Evolutionary conservation across 1,139 yeast species (phyloP).

Genomic region (Kodamaea plutei): DNA sequence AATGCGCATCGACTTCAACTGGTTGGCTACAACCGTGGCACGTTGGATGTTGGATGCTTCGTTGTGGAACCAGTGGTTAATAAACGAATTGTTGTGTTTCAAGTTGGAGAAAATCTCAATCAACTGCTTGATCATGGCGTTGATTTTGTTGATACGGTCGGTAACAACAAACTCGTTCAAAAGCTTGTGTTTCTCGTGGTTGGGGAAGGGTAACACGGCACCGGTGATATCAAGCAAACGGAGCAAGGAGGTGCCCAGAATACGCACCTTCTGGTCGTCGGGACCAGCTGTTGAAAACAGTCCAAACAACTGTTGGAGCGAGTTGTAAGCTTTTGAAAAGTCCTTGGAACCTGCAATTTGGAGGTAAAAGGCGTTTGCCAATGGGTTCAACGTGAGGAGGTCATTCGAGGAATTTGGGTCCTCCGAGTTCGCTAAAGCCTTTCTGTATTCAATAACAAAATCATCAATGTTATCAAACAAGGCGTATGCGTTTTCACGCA

Average conservation of each 20-base stretch:
- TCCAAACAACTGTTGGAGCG: conserved; percentile 32
- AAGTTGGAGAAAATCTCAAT: conserved; percentile 32
- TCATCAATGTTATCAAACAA: conserved; percentile 40
- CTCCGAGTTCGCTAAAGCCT: conserved; percentile 17
- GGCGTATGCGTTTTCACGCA: conserved; percentile 21
- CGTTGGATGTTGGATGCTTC: conserved; percentile 52
- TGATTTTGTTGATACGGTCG: conserved; percentile 33
- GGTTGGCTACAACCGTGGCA: conserved; percentile 57
- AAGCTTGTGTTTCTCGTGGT: conserved; percentile 40
- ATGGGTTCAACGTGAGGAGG: conserved; percentile 53
- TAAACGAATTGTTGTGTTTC: conserved; percentile 29
- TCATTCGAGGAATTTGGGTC: conserved; percentile 16
- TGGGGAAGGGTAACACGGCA: conserved; percentile 59
- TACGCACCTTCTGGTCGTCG: conserved; percentile 10
- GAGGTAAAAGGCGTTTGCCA: conserved; percentile 55
- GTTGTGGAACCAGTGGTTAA: conserved; percentile 46
- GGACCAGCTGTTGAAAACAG: conserved; percentile 20
- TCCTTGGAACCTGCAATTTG: conserved; percentile 50
- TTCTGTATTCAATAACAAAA: conserved; percentile 41
- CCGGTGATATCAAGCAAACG: conserved; percentile 51
- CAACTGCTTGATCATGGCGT: conserved; percentile 31
- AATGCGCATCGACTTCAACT: conserved; percentile 52
- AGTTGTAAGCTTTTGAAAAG: conserved; percentile 37
- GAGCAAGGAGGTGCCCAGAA: conserved; percentile 29
- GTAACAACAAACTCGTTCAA: conserved; percentile 31